Percentiles rank a stretch among this genome's conserved stretches.
Evolutionary conservation across 352 stramenopile species (phyloP).

Genomic region (Aphanomyces astaci): DNA sequence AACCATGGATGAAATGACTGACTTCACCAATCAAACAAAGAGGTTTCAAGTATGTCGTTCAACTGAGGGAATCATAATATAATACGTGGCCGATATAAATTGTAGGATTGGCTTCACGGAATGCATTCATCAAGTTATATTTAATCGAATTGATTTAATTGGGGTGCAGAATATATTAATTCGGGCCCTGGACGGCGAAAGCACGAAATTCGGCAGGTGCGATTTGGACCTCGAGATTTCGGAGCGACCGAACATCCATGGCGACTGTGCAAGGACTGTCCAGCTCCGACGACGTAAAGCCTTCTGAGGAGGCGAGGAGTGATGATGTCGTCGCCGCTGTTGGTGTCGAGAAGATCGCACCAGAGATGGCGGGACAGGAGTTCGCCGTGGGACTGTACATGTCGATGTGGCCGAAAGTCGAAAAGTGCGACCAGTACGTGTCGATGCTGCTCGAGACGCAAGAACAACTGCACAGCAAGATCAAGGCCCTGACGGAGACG

Average conservation of each 20-base stretch:
- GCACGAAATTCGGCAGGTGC: background rate
- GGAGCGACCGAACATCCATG: background rate
- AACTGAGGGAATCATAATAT: too few relatives aligned
- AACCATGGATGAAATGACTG: too few relatives aligned
- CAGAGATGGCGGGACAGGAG: slow-evolving; percentile 1
- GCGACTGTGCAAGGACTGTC: background rate
- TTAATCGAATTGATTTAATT: too few relatives aligned
- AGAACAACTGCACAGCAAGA: slow-evolving; percentile 84
- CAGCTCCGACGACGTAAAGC: background rate
- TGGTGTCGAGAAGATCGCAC: slow-evolving; percentile 1
- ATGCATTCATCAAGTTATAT: too few relatives aligned
- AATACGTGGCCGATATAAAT: too few relatives aligned
- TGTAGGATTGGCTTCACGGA: too few relatives aligned
- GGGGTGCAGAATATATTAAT: too few relatives aligned
- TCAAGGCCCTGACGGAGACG: slow-evolving; percentile 96
- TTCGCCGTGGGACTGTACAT: slow-evolving; percentile 76
- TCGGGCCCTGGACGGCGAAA: too few relatives aligned
- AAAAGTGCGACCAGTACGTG: slow-evolving; percentile 73
- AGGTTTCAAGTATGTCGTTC: too few relatives aligned
- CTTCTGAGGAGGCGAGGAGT: background rate
- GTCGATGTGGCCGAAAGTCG: slow-evolving; percentile 74
- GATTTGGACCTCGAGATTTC: slow-evolving; percentile 5
- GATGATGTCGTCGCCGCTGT: background rate
- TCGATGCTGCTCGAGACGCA: slow-evolving; percentile 57
- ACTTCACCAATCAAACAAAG: too few relatives aligned